These are phyloP conservation scores for Marsdenia floribunda DNA, from an alignment of 257 asterid genomes.

Conservation along the genomic window DNA sequence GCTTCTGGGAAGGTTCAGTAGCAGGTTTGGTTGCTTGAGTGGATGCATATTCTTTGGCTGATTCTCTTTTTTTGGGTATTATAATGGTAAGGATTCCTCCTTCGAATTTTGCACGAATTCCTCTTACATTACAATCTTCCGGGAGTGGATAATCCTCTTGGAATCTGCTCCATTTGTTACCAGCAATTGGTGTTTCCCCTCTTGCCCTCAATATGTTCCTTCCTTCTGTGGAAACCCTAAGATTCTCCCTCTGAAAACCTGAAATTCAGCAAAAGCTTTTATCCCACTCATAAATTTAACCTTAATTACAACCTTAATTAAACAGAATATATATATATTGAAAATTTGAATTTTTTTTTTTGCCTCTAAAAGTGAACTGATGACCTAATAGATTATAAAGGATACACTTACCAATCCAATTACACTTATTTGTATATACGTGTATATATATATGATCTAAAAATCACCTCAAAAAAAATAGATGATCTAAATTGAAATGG, in stretches of 20 bases:
- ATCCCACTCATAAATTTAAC: not conserved
- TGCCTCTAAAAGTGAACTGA: no score
- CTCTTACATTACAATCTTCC: conserved; percentile 37
- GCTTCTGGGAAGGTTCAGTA: not conserved
- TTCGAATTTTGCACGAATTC: conserved; percentile 53
- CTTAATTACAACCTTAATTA: no score
- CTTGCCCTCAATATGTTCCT: conserved; percentile 43
- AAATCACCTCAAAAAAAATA: no score
- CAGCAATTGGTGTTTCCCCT: conserved; percentile 57
- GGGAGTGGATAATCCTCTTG: conserved; percentile 65
- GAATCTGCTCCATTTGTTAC: conserved; percentile 73
- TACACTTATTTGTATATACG: no score
- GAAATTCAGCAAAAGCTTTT: not conserved
- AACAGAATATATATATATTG: no score
- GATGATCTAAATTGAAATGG: no score
- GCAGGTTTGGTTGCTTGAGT: conserved; percentile 7
- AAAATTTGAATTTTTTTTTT: no score
- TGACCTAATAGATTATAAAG: no score
- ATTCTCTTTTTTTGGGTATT: conserved; percentile 32
- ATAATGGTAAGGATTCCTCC: conserved; percentile 54
- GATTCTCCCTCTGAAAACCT: conserved; percentile 60
- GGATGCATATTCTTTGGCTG: conserved; percentile 6
- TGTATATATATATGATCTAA: no score
- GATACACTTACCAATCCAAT: no score
- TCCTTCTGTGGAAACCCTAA: conserved; percentile 62